Evolutionary conservation across 208 protist genomes (phyloP), one percentile per base, ranked within the genome.

Genomic region (Trypanosoma platydactyli): DNA sequence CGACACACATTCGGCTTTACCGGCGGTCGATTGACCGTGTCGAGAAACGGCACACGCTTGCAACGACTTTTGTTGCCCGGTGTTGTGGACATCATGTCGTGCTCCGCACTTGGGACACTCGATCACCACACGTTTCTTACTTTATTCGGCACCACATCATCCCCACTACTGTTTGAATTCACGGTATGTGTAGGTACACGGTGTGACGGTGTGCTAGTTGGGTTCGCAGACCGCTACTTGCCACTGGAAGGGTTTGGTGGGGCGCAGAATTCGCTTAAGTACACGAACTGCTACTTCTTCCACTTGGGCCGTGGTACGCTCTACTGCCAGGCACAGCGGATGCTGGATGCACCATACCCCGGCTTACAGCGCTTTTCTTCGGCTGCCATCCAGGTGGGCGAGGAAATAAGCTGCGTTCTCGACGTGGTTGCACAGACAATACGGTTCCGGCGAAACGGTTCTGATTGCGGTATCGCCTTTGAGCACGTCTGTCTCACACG

Each of bases 171-270:
- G 41, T 73, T 52, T 50, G 41, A 55, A 56, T 74, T 51, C 49
- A 66, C 59, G 24, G n/a, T 40, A 58, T 29, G 49, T 35, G 56
- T 64, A 13, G 62, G 56, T 3, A 59, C 35, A 42, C 24, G 48
- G 15, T 55, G 63, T 18, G 65, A 70, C 22, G 79, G 67, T 15
- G 44, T 89, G 3, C 61, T 83, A 16, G 35, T 84, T 1, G 83
- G 83, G 16, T 83, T 89, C 63, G 62, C 83, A 13, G 83, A 89
- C 50, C 76, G 79, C 46, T 72, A 80, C 41, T 11, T 89, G 3
- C 76, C 76, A 1, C 55, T 84, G 46, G 83, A 88, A 66, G 77
- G 69, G 53, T 87, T 83, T 64, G 74, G 71, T 29, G 52, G 20
- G 12, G 76, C 68, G 24, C 67, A 66, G 7, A 87, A 83, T 55